These are phyloP conservation scores for Aspergillus bertholletiae DNA, from an alignment of 495 filamentous ascomycete species.

Conservation along the genomic window DNA sequence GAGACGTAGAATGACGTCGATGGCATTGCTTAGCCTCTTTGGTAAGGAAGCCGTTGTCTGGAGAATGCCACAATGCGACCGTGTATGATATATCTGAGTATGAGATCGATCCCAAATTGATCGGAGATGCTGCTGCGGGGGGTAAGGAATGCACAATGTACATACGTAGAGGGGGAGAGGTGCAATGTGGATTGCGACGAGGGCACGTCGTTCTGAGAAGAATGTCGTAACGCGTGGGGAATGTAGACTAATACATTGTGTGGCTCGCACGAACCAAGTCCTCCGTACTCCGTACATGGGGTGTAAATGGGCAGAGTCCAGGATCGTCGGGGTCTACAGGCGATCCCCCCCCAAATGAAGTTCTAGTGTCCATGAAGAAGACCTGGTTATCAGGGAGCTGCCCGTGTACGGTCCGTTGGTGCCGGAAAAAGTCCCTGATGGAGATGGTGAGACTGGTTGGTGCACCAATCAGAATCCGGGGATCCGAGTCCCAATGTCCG, in stretches of 20 bases:
- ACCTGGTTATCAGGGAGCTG: no score
- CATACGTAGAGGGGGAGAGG: not conserved
- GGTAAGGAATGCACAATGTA: not conserved
- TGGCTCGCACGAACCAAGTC: no score
- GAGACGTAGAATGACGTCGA: conserved; percentile 11
- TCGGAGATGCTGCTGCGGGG: not conserved
- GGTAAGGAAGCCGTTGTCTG: not conserved
- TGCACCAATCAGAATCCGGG: not conserved
- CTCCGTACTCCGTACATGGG: no score
- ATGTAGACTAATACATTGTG: not conserved
- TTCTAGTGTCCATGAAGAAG: no score
- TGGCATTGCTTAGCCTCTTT: conserved; percentile 2
- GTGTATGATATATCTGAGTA: not conserved
- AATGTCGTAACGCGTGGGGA: not conserved
- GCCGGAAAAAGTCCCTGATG: not conserved
- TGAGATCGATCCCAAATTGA: not conserved
- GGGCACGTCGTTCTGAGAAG: no score
- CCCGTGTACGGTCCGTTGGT: no score
- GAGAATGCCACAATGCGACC: not conserved
- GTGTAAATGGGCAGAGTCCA: no score
- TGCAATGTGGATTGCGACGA: no score
- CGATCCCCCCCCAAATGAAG: no score
- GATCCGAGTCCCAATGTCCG: not conserved
- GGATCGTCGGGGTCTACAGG: no score
- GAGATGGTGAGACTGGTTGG: not conserved